Evolutionary conservation across 306 rosid species (phyloP).

Genomic region (Vachellia pachyceras): DNA sequence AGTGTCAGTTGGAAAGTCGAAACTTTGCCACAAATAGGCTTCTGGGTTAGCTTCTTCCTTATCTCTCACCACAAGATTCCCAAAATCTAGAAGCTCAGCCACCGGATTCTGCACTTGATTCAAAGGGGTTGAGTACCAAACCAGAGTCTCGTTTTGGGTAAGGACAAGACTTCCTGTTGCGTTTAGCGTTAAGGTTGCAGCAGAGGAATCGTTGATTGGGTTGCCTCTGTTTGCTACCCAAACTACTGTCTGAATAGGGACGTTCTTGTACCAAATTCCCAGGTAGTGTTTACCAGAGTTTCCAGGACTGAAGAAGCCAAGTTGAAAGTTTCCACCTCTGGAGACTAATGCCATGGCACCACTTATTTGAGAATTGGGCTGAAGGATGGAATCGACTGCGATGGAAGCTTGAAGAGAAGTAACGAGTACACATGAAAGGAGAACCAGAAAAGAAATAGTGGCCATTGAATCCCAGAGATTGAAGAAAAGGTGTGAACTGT

Average conservation of each 20-base stretch:
- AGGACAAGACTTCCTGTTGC: conserved; percentile 38
- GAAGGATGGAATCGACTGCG: conserved; percentile 32
- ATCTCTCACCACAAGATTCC: conserved; percentile 53
- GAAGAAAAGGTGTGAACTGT: no score
- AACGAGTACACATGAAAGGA: conserved; percentile 1
- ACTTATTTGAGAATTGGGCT: conserved; percentile 25
- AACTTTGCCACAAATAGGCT: conserved; percentile 44
- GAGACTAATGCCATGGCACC: conserved; percentile 40
- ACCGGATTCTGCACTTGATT: conserved; percentile 32
- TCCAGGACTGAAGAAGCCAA: conserved; percentile 58
- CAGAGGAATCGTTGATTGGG: conserved; percentile 45
- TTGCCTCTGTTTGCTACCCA: conserved; percentile 56
- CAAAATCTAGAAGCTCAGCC: conserved; percentile 48
- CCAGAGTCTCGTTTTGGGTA: conserved; percentile 30
- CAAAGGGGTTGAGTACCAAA: conserved; percentile 43
- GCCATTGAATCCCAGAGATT: conserved; percentile 22
- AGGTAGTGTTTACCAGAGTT: conserved; percentile 42
- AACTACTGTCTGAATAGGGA: conserved; percentile 33
- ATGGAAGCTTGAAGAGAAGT: conserved; percentile 10
- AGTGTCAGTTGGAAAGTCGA: conserved; percentile 32
- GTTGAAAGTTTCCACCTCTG: conserved; percentile 41
- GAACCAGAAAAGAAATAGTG: not conserved
- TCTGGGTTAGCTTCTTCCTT: conserved; percentile 30
- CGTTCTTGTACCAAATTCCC: conserved; percentile 53
- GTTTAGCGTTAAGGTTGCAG: conserved; percentile 39